These are phyloP conservation scores for Saccharomyces eubayanus DNA, from an alignment of 805 yeast species.

Conservation along the genomic window DNA sequence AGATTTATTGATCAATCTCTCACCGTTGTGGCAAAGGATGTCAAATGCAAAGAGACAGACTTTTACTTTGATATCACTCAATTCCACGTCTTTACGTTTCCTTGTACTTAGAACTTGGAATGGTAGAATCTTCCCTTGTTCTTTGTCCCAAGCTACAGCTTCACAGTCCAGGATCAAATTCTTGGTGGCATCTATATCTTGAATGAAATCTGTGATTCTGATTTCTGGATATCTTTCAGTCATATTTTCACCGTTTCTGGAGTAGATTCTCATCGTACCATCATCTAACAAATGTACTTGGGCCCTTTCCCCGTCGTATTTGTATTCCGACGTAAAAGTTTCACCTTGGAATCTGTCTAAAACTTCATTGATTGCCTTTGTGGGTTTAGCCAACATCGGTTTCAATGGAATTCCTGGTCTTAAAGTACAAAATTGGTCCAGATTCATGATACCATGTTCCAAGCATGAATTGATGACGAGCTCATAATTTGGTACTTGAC, in stretches of 20 bases:
- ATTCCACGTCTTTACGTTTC: constrained; percentile 86
- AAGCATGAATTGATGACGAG: constrained; percentile 59
- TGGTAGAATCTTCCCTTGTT: constrained; percentile 71
- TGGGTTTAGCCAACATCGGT: constrained; percentile 98
- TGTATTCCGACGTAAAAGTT: constrained; percentile 89
- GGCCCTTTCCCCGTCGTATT: constrained; percentile 96
- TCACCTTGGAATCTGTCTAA: constrained; percentile 80
- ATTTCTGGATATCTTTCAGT: constrained; percentile 92
- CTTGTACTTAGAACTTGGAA: constrained; percentile 90
- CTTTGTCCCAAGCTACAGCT: constrained; percentile 95
- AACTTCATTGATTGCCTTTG: constrained; percentile 87
- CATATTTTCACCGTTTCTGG: constrained; percentile 96
- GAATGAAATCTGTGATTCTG: constrained; percentile 53
- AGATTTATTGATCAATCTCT: constrained; percentile 57
- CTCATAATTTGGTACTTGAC: constrained; percentile 87
- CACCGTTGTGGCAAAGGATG: constrained; percentile 64
- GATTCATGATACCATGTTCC: constrained; percentile 55
- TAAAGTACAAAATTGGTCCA: constrained; percentile 61
- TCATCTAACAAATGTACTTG: constrained; percentile 71
- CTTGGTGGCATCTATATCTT: constrained; percentile 31
- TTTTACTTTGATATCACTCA: constrained; percentile 78
- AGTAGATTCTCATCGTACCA: constrained; percentile 69
- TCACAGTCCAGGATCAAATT: constrained; percentile 86
- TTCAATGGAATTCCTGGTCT: constrained; percentile 91
- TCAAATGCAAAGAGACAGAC: constrained; percentile 93